Percentiles rank a stretch among this genome's conserved stretches.
phyloP scores from a whole-genome alignment of 352 stramenopile genomes.

The Paralagenidium karlingii region DNA sequence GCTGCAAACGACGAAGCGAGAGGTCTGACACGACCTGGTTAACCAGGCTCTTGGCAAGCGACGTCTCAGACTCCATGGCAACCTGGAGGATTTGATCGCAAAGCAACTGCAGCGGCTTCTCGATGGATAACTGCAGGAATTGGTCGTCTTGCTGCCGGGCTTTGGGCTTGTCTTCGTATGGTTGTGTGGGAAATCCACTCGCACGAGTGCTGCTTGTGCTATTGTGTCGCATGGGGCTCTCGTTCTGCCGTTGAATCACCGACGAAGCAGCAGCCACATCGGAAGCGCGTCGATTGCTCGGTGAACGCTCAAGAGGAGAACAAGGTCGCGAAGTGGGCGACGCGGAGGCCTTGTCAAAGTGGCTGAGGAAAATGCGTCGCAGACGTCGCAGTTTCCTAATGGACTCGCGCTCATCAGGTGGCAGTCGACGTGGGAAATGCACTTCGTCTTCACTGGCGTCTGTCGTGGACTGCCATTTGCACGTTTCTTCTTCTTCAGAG shows the following conservation, averaged over 20 bases:
- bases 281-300: slow-evolving; percentile 5
- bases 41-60: slow-evolving; percentile 24
- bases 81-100: slow-evolving; percentile 36
- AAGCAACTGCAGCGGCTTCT: slow-evolving; percentile 28
- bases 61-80: no score
- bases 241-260: neutral
- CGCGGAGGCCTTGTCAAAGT: no score
- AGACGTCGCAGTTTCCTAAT: slow-evolving; percentile 42
- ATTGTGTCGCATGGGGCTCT: neutral
- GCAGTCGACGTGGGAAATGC: slow-evolving; percentile 8
- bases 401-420: no score
- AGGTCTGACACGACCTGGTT: slow-evolving; percentile 24
- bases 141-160: slow-evolving; percentile 8
- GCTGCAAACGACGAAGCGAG: neutral
- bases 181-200: neutral
- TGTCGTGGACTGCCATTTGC: slow-evolving; percentile 11
- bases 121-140: slow-evolving; percentile 18
- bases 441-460: slow-evolving; percentile 15
- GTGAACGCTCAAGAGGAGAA: no score
- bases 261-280: neutral
- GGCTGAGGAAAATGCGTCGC: slow-evolving; percentile 57
- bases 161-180: neutral
- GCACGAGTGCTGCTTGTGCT: slow-evolving; percentile 1
- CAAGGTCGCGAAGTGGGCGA: no score
- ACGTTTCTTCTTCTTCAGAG: neutral